Evolutionary conservation across 1,284 basidiomycete species (phyloP).

Genomic region (Trichosporon ovoides): DNA sequence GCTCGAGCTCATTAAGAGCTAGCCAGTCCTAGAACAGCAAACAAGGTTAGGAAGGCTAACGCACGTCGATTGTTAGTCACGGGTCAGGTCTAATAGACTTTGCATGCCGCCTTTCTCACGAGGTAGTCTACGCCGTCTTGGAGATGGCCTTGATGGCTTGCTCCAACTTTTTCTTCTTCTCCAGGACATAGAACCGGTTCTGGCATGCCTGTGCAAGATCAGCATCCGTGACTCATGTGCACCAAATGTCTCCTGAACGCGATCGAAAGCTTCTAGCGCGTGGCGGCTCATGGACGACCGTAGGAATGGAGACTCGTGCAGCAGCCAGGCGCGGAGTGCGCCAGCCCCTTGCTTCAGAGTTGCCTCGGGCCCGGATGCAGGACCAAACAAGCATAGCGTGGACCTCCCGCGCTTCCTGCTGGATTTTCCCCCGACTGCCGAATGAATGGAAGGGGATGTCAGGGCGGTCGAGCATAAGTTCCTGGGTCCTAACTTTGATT

Average conservation of each 20-base stretch:
- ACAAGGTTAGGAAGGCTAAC: not conserved
- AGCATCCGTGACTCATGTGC: not conserved
- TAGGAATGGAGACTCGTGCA: too few species aligned
- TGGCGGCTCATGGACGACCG: too few species aligned
- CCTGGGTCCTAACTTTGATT: too few species aligned
- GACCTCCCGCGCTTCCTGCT: too few species aligned
- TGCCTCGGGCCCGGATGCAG: not conserved
- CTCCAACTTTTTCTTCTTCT: constrained; percentile 16
- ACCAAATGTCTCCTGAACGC: too few species aligned
- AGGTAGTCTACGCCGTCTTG: constrained; percentile 1
- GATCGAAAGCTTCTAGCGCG: too few species aligned
- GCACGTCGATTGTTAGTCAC: too few species aligned
- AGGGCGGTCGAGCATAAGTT: too few species aligned
- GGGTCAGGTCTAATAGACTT: too few species aligned
- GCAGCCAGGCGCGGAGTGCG: not conserved
- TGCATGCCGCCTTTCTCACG: too few species aligned
- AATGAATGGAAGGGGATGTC: too few species aligned
- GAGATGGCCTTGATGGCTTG: constrained; percentile 16
- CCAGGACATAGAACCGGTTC: constrained; percentile 18
- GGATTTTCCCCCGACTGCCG: too few species aligned
- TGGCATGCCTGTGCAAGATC: constrained; percentile 19
- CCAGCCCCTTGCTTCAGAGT: not conserved
- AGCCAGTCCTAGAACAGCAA: not conserved
- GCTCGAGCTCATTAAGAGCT: not conserved
- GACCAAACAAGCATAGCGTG: constrained; percentile 5